phyloP scores from a whole-genome alignment of 1,139 yeast genomes.

The Debaryomycetaceae sp. region DNA sequence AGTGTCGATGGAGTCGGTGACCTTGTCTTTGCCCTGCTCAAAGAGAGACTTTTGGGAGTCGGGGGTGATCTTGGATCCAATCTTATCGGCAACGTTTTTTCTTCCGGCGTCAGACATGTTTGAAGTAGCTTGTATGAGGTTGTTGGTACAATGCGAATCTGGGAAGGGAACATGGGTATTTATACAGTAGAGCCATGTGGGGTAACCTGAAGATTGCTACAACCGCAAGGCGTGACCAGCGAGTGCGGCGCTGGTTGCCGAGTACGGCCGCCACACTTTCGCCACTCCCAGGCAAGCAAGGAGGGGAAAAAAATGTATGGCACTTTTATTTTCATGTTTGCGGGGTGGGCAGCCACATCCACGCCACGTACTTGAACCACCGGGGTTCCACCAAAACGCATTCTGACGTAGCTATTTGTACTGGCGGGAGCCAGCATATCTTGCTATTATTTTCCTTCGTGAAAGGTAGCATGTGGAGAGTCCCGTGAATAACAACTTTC shows the following conservation, averaged over 20 bases:
- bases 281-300: too few species aligned
- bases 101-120: conserved; percentile 78
- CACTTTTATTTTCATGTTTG: too few species aligned
- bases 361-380: conserved; percentile 64
- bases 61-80: conserved; percentile 59
- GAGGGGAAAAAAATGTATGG: too few species aligned
- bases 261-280: too few species aligned
- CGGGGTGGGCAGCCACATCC: conserved; percentile 18
- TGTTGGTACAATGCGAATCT: too few species aligned
- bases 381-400: conserved; percentile 68
- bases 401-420: conserved; percentile 39
- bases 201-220: too few species aligned
- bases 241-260: too few species aligned
- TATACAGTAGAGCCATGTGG: too few species aligned
- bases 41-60: conserved; percentile 54
- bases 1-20: conserved; percentile 57
- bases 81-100: conserved; percentile 63
- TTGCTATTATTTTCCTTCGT: conserved; percentile 8
- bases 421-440: conserved; percentile 5
- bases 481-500: conserved; percentile 67
- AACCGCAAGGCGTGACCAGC: too few species aligned
- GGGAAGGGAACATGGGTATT: too few species aligned
- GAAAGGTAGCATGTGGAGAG: conserved; percentile 34
- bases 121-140: too few species aligned
- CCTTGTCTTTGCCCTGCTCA: conserved; percentile 62